A percentile compares a stretch with the other conserved stretches of the same genome.
Evolutionary conservation across 306 rosid genomes (phyloP).

Genomic region (Phaseolus lunatus): DNA sequence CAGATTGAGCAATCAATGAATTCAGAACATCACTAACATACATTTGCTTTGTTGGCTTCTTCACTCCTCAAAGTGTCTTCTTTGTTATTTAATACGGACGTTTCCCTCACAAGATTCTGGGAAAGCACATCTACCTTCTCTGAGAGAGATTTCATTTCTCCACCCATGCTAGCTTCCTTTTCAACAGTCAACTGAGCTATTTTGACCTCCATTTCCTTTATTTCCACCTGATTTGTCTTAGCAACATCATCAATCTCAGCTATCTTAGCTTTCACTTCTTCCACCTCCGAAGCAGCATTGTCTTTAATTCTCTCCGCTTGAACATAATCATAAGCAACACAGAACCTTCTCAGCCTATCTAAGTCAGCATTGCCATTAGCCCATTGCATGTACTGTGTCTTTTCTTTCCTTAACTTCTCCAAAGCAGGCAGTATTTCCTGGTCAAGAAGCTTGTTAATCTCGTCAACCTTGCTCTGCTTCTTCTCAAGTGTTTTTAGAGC

Average conservation of each 20-base stretch:
- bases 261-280: constrained; percentile 75
- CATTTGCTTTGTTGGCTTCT: constrained; percentile 78
- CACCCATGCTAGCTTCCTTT: constrained; percentile 94
- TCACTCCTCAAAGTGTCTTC: constrained; percentile 83
- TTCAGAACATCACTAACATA: constrained; percentile 44
- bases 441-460: constrained; percentile 95
- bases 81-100: constrained; percentile 69
- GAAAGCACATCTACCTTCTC: constrained; percentile 75
- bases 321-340: constrained; percentile 82
- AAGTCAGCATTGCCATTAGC: constrained; percentile 95
- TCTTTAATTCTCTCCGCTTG: constrained; percentile 82
- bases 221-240: constrained; percentile 54
- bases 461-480: constrained; percentile 98
- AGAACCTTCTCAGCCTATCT: constrained; percentile 87
- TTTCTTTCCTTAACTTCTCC: constrained; percentile 94
- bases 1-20: constrained; percentile 28
- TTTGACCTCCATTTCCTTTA: constrained; percentile 79
- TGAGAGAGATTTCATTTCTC: constrained; percentile 81
- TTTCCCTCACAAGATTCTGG: constrained; percentile 82
- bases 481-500: constrained; percentile 98
- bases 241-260: constrained; percentile 65
- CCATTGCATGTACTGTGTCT: constrained; percentile 97
- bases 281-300: constrained; percentile 74
- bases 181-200: constrained; percentile 73
- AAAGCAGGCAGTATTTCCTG: constrained; percentile 95